Conservation (phyloP, 2,329 filamentous ascomycete species). For the Gliomastix tumulicola region DNA sequence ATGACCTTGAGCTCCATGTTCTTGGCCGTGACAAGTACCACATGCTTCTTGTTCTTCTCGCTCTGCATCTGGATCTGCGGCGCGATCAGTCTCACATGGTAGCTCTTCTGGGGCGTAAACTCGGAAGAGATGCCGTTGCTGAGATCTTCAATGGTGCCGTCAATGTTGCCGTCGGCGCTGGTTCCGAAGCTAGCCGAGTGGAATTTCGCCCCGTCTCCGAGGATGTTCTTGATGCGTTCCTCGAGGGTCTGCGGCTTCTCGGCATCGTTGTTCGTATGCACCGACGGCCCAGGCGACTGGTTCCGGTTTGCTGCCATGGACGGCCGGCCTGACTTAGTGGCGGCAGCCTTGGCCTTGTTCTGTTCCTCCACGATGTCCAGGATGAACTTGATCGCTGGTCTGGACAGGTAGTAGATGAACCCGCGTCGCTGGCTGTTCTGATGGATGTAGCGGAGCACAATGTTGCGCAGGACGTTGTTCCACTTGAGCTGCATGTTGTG, state of each 20-base stretch:
- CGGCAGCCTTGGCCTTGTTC: conserved; percentile 56
- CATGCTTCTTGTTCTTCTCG: conserved; percentile 94
- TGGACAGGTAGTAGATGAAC: conserved; percentile 96
- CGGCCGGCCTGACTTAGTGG: no score
- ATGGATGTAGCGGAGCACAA: conserved; percentile 93
- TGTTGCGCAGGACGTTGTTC: conserved; percentile 94
- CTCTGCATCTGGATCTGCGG: conserved; percentile 98
- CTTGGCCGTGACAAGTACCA: conserved; percentile 93
- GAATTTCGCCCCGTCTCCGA: conserved; percentile 78
- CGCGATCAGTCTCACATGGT: conserved; percentile 89
- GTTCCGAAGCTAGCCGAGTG: conserved; percentile 37
- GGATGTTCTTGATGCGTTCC: conserved; percentile 77
- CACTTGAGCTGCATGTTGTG: conserved; percentile 98
- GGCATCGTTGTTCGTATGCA: conserved; percentile 37
- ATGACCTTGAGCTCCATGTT: conserved; percentile 97
- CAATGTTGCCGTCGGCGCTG: conserved; percentile 22
- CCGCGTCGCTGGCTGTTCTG: conserved; percentile 93
- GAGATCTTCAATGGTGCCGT: conserved; percentile 52
- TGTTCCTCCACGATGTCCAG: conserved; percentile 96
- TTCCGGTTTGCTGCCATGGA: conserved; percentile 7
- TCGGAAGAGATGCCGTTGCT: conserved; percentile 76
- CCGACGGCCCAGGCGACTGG: conserved; percentile 25
- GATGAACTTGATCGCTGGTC: conserved; percentile 94
- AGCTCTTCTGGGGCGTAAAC: conserved; percentile 86
- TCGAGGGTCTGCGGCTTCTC: conserved; percentile 56